Evolutionary conservation across 108 stramenopile species (phyloP).

Genomic region (Chaetoceros muelleri): DNA sequence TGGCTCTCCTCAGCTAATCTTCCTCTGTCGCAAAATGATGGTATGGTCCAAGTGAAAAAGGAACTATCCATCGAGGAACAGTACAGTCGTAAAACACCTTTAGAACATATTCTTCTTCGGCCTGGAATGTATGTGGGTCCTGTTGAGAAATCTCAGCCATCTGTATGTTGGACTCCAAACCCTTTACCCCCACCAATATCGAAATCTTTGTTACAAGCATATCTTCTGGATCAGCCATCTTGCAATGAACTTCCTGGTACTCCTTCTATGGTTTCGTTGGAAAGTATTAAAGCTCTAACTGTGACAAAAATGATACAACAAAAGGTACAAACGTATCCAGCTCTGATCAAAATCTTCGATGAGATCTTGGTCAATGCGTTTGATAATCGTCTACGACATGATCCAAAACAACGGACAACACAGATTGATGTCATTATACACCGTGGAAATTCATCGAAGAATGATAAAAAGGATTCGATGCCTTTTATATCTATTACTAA

Average conservation of each 20-base stretch:
- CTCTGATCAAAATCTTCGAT: slow-evolving; percentile 82
- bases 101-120: slow-evolving; percentile 55
- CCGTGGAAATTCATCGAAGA: slow-evolving; percentile 24
- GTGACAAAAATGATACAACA: slow-evolving; percentile 18
- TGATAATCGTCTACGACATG: slow-evolving; percentile 78
- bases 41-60: too few species aligned
- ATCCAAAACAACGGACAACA: slow-evolving; percentile 33
- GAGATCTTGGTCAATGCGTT: slow-evolving; percentile 93
- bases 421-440: slow-evolving; percentile 61
- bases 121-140: slow-evolving; percentile 63
- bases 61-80: slow-evolving; percentile 21
- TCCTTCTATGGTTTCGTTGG: neutral
- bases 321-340: slow-evolving; percentile 26
- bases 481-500: slow-evolving; percentile 68
- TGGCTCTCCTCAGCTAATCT: too few species aligned
- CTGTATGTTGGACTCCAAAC: neutral
- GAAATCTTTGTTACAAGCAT: slow-evolving; percentile 67
- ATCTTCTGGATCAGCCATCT: neutral
- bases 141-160: slow-evolving; percentile 10
- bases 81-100: slow-evolving; percentile 49
- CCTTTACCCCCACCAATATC: slow-evolving; percentile 38
- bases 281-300: neutral
- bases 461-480: slow-evolving; percentile 7
- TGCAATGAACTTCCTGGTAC: neutral
- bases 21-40: too few species aligned